These are phyloP conservation scores for Penicillium silybi DNA, from an alignment of 495 filamentous ascomycete genomes.

Conservation along the genomic window DNA sequence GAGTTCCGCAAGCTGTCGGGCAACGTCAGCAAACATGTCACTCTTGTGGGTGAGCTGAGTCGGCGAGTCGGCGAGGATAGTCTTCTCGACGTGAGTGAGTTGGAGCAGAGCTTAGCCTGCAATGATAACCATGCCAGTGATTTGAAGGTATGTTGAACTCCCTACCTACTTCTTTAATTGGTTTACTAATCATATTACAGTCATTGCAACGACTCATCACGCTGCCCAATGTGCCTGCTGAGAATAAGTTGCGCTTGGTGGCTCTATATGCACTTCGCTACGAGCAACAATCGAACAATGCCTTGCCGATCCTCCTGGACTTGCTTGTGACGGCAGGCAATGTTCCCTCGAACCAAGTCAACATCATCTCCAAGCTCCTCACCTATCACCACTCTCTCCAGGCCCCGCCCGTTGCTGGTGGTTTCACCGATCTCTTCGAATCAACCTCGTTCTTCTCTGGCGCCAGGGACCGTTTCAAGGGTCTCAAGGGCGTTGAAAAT, in stretches of 20 bases:
- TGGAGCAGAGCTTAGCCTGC: conserved; percentile 95
- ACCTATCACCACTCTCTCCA: conserved; percentile 82
- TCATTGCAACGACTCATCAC: conserved; percentile 81
- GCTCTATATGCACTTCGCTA: conserved; percentile 93
- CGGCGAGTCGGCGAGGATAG: conserved; percentile 77
- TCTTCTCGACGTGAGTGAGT: conserved; percentile 87
- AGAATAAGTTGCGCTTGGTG: conserved; percentile 82
- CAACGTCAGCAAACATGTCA: conserved; percentile 98
- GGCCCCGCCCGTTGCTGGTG: conserved; percentile 61
- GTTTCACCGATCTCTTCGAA: conserved; percentile 88
- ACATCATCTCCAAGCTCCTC: conserved; percentile 71
- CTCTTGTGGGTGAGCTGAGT: conserved; percentile 88
- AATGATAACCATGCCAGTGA: conserved; percentile 90
- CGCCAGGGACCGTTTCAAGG: conserved; percentile 85
- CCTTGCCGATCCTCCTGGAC: conserved; percentile 77
- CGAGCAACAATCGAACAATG: conserved; percentile 74
- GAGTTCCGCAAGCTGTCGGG: conserved; percentile 95
- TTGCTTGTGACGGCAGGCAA: conserved; percentile 73
- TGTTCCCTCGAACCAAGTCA: conserved; percentile 67
- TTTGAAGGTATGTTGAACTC: conserved; percentile 62
- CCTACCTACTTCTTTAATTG: neutral
- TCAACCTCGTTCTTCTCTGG: conserved; percentile 87
- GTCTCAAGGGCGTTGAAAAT: conserved; percentile 94
- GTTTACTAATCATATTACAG: conserved; percentile 38
- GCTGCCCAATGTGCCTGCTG: conserved; percentile 63